A percentile compares a stretch with the other conserved stretches of the same genome.
phyloP scores from a whole-genome alignment of 2,329 filamentous ascomycete genomes.

The Diaporthe australafricana region DNA sequence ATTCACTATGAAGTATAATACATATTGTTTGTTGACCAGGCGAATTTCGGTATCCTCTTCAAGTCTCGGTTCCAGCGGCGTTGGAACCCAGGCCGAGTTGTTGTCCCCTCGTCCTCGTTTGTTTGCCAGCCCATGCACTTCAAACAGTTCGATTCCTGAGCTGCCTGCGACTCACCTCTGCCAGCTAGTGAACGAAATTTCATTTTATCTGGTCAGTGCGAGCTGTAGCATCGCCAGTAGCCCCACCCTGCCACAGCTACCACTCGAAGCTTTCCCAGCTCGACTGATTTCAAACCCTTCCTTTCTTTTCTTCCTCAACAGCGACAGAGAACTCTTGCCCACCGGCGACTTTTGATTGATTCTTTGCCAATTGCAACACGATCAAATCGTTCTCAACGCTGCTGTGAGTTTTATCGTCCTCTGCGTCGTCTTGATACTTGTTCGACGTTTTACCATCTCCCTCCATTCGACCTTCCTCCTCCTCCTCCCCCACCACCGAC shows the following conservation, averaged over 20 bases:
- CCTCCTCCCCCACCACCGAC: not conserved
- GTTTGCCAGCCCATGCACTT: not conserved
- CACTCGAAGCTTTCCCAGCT: not conserved
- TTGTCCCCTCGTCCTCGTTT: not conserved
- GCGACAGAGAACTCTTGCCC: conserved; percentile 13
- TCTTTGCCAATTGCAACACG: conserved; percentile 1
- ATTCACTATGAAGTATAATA: not conserved
- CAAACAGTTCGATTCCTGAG: not conserved
- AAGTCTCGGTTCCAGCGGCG: too few species aligned
- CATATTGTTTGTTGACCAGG: not conserved
- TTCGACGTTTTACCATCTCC: not conserved
- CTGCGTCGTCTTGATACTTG: not conserved
- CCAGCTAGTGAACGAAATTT: not conserved
- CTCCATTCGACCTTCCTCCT: not conserved
- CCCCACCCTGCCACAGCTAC: not conserved
- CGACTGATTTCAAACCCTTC: not conserved
- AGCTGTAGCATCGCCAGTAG: not conserved
- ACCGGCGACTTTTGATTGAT: not conserved
- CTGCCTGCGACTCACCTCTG: not conserved
- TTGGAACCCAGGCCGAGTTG: not conserved
- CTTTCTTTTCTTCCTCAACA: conserved; percentile 13
- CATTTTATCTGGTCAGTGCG: not conserved
- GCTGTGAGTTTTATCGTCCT: not conserved
- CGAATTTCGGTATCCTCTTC: not conserved
- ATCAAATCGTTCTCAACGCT: not conserved